Percentiles rank a stretch among this genome's conserved stretches.
Conservation (phyloP, 2,329 filamentous ascomycete species). For the Zymoseptoria pseudotritici region DNA sequence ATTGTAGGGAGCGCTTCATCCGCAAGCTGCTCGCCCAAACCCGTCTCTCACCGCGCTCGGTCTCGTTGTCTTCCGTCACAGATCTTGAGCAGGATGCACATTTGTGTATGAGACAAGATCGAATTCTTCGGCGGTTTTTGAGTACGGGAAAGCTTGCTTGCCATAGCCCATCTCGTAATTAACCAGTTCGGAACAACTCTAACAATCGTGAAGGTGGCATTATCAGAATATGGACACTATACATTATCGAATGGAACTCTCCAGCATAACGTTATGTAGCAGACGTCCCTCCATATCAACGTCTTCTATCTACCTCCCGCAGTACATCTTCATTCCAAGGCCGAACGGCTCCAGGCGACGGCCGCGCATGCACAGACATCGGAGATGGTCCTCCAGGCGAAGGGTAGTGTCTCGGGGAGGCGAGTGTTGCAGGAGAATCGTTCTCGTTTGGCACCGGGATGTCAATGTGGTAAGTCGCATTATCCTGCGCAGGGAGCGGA, state of each 20-base stretch:
- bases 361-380: conserved; percentile 12
- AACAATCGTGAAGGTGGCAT: background rate
- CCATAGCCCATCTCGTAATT: conserved; percentile 25
- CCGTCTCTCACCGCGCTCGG: conserved; percentile 27
- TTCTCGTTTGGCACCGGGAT: conserved; percentile 26
- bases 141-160: conserved; percentile 20
- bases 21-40: background rate
- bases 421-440: conserved; percentile 15
- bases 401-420: conserved; percentile 21
- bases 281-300: background rate
- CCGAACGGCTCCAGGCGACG: conserved; percentile 13
- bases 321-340: conserved; percentile 17
- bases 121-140: conserved; percentile 25
- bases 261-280: too few species aligned
- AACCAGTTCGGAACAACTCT: conserved; percentile 12
- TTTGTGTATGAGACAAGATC: conserved; percentile 21
- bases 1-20: background rate
- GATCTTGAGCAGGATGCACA: conserved; percentile 26
- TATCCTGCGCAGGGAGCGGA: conserved; percentile 28
- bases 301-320: conserved; percentile 1
- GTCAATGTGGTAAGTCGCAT: conserved; percentile 37
- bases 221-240: background rate
- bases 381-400: conserved; percentile 8
- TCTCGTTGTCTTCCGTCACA: conserved; percentile 17
- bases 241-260: background rate